Base-by-base conservation (phyloP, 2,329 filamentous ascomycete genomes). In the Penicillium thymicola region DNA sequence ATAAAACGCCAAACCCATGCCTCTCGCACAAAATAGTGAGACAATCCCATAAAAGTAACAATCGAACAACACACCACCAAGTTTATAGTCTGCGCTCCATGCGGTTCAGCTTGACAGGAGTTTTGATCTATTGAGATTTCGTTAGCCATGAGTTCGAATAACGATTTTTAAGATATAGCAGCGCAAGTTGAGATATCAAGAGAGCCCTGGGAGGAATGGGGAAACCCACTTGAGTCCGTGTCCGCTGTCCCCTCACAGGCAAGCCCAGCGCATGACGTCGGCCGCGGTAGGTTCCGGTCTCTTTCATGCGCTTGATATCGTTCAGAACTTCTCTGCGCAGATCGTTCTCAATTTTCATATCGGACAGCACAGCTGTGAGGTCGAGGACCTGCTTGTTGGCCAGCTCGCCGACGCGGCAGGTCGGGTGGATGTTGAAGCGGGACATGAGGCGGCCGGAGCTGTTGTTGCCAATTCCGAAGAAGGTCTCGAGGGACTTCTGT, bases 341-440 rank as follows among this genome's bases (percentile, higher is more conserved):
- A 68, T 97, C 92, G 74, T 89, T 96, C 75, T 97, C 94, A 67
- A 97, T 90, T 58, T 89, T 96, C 90, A 99, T 92, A 53, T 86
- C 87, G 16, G 91, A 90, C 40, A 99, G 81, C 69, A 96, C 90
- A 49, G 89, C 89, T 23, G 89, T 94, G 59, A 99, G 81, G 51
- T 89, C 88, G 51, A 90, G 87, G 65, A 96, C 79, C 59, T 91
- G 92, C 72, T 89, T 86, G 58, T 87, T 85, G 43, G 85, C 82
- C 21, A 99, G 78, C 8, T 85, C 82, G 72, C 89, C 89, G 65
- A 97, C 81, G 70, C 87, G 89, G 63, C 90, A 89, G 55, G 85
- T 87, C 30, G 90, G 87, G 78, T 96, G 90, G 71, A 99, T 95
- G 67, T 88, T 87, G 78, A 91, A 88, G 70, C 90, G 92, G 63